Conservation (phyloP, 1,284 basidiomycete species). For the Ustilago trichophora region DNA sequence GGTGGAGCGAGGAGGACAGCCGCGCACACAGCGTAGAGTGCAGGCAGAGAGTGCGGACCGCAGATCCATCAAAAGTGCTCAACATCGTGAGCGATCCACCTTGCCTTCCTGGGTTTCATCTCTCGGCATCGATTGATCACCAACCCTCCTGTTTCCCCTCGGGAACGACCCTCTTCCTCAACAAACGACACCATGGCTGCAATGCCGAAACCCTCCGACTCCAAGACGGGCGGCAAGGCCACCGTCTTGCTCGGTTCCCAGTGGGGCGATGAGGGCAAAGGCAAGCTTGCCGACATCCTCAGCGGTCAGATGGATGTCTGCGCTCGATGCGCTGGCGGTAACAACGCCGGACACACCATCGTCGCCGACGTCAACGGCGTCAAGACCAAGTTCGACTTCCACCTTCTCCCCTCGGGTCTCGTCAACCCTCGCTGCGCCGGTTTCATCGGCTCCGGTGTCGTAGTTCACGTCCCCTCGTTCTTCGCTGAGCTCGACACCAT, state of each 20-base stretch:
- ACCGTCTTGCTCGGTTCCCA: constrained; percentile 65
- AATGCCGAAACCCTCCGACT: constrained; percentile 61
- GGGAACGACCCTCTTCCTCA: constrained; percentile 11
- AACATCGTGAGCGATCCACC: constrained; percentile 7
- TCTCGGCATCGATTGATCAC: constrained; percentile 58
- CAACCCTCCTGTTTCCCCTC: constrained; percentile 31
- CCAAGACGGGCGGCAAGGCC: constrained; percentile 58
- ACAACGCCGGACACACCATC: constrained; percentile 99
- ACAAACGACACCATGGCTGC: constrained; percentile 53
- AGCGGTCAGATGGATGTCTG: constrained; percentile 85
- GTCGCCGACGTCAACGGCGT: constrained; percentile 80
- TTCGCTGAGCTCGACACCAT: constrained; percentile 91
- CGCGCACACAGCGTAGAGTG: too few species aligned
- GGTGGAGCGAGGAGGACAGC: not conserved
- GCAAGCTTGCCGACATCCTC: constrained; percentile 65
- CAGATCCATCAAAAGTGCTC: constrained; percentile 6
- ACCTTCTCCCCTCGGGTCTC: constrained; percentile 90
- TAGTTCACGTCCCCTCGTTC: constrained; percentile 93
- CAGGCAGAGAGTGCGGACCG: not conserved
- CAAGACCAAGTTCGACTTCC: constrained; percentile 90
- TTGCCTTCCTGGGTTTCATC: constrained; percentile 38
- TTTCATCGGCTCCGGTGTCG: constrained; percentile 91
- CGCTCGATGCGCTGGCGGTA: constrained; percentile 95
- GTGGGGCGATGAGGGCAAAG: constrained; percentile 67
- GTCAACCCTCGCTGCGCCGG: constrained; percentile 88